Evolutionary conservation across 345 rosid genomes (phyloP).

Genomic region (Eucalyptus decipiens): DNA sequence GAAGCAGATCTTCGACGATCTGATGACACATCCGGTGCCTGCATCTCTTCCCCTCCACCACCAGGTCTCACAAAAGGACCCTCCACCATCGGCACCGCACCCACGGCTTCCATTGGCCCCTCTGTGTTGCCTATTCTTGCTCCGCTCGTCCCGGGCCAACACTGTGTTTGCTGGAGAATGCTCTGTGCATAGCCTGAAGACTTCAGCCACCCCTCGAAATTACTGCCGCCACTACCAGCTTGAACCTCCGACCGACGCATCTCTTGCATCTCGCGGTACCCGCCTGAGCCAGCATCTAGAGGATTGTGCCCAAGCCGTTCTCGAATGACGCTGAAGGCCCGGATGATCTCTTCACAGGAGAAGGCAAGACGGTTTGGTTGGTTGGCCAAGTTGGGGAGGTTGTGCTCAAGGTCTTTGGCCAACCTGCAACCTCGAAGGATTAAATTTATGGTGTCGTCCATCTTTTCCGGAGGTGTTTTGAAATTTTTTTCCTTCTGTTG

Average conservation of each 20-base stretch:
- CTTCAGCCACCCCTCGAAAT: background rate
- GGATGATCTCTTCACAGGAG: slow-evolving; percentile 32
- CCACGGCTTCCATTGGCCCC: background rate
- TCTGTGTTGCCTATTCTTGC: background rate
- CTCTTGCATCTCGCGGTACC: background rate
- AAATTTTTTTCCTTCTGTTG: background rate
- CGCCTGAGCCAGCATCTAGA: background rate
- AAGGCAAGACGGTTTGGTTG: slow-evolving; percentile 13
- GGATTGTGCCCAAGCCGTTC: background rate
- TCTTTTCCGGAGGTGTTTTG: background rate
- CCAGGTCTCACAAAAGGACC: background rate
- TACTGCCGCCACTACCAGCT: background rate
- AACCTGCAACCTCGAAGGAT: slow-evolving; percentile 33
- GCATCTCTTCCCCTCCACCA: background rate
- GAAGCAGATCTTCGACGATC: background rate
- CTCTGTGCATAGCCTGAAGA: background rate
- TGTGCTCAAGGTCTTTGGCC: slow-evolving; percentile 38
- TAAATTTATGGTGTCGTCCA: background rate
- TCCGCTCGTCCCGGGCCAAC: background rate
- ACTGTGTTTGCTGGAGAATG: background rate
- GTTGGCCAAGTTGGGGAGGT: slow-evolving; percentile 7
- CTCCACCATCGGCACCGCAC: background rate
- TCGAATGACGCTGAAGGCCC: background rate
- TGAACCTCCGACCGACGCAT: background rate
- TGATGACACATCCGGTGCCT: background rate